Evolutionary conservation across 768 basidiomycete species (phyloP).

Genomic region (Sarcomyxa edulis): DNA sequence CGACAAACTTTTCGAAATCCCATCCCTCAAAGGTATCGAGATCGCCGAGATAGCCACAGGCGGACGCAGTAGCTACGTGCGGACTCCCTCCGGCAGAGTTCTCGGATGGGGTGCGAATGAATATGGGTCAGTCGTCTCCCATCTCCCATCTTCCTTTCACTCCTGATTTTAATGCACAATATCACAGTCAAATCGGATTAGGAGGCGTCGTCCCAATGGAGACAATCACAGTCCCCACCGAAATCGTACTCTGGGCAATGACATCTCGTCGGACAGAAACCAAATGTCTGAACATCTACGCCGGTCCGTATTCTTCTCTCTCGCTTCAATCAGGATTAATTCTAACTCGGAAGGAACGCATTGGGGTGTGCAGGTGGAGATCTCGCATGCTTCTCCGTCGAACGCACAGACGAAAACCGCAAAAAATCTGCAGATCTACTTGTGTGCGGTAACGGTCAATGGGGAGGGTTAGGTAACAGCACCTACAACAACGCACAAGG

Average conservation of each 20-base stretch:
- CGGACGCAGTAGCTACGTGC: conserved; percentile 64
- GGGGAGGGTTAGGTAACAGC: conserved; percentile 71
- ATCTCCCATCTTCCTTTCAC: conserved; percentile 2
- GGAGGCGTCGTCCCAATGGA: conserved; percentile 59
- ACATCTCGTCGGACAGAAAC: conserved; percentile 44
- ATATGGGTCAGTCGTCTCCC: conserved; percentile 49
- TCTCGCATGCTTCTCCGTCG: conserved; percentile 71
- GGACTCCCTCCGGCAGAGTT: conserved; percentile 64
- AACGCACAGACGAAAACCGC: conserved; percentile 30
- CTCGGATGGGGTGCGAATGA: conserved; percentile 91
- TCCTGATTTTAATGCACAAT: conserved; percentile 5
- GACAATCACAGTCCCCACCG: conserved; percentile 77
- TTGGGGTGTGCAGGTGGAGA: conserved; percentile 60
- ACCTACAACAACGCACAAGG: conserved; percentile 67
- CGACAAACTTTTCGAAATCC: conserved; percentile 70
- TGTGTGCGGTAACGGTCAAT: conserved; percentile 80
- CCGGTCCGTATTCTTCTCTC: conserved; percentile 34
- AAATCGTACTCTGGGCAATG: conserved; percentile 67
- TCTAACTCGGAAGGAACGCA: too few relatives aligned
- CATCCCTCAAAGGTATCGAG: conserved; percentile 57
- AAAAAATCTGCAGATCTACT: conserved; percentile 42
- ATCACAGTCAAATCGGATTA: conserved; percentile 71
- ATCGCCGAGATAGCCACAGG: conserved; percentile 73
- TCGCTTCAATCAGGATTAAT: too few relatives aligned
- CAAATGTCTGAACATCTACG: conserved; percentile 59